These are phyloP conservation scores for Colletotrichum aenigma DNA, from an alignment of 2,329 filamentous ascomycete genomes.

Conservation along the genomic window DNA sequence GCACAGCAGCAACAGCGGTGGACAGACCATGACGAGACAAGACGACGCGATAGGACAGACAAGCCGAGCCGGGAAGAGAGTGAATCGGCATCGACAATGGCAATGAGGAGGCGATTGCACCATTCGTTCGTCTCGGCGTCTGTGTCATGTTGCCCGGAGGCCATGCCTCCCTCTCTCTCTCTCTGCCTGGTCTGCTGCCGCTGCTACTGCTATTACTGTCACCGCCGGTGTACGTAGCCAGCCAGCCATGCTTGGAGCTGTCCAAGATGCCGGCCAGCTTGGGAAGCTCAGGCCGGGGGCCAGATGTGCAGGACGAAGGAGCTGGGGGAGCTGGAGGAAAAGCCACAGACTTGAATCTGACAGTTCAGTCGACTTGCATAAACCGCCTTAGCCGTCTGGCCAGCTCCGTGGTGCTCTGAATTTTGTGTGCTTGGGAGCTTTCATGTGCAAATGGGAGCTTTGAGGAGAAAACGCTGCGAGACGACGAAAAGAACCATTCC, in stretches of 20 bases:
- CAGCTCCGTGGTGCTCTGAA: neutral
- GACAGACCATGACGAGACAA: neutral
- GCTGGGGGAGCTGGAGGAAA: neutral
- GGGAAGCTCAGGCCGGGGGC: neutral
- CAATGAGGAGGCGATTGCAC: conserved; percentile 1
- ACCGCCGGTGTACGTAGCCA: neutral
- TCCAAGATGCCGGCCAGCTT: neutral
- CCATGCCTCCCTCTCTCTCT: neutral
- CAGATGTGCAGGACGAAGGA: neutral
- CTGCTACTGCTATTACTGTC: neutral
- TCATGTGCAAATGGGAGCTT: neutral
- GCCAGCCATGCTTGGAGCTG: conserved; percentile 4
- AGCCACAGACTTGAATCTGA: neutral
- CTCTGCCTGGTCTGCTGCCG: neutral
- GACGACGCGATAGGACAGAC: neutral
- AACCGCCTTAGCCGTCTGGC: neutral
- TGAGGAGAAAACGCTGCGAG: neutral
- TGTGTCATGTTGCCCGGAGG: neutral
- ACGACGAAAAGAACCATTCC: neutral
- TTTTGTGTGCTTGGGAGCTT: neutral
- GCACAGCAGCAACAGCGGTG: conserved; percentile 7
- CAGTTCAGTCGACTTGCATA: neutral
- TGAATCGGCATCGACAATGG: neutral
- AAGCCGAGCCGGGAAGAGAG: neutral
- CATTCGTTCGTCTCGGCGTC: neutral